Evolutionary conservation across 805 yeast species (phyloP).

Genomic region (Pichia deserticola): DNA sequence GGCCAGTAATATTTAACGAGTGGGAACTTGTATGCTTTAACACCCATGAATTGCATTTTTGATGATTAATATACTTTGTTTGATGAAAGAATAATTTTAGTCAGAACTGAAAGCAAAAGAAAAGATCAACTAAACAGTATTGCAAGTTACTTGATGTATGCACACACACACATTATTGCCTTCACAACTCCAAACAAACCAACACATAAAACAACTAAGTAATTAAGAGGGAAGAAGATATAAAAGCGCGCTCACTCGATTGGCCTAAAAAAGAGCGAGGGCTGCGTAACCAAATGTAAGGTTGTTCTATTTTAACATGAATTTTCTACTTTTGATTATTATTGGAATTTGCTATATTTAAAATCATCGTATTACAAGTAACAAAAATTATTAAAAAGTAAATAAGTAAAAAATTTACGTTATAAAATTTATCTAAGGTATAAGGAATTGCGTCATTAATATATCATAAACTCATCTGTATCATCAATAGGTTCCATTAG

Average conservation of each 20-base stretch:
- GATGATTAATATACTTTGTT: neutral
- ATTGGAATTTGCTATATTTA: too few relatives aligned
- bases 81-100: neutral
- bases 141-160: neutral
- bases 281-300: conserved; percentile 6
- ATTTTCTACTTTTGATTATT: neutral
- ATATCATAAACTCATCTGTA: conserved; percentile 6
- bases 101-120: too few relatives aligned
- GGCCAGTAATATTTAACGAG: conserved; percentile 76
- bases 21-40: conserved; percentile 31
- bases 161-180: neutral
- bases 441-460: neutral
- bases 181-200: neutral
- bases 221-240: neutral
- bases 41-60: conserved; percentile 29
- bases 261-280: neutral
- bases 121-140: too few relatives aligned
- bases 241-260: neutral
- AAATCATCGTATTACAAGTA: too few relatives aligned
- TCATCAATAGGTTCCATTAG: conserved; percentile 1
- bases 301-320: neutral
- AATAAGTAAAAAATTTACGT: too few relatives aligned
- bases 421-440: too few relatives aligned
- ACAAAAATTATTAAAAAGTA: too few relatives aligned
- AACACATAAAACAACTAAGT: neutral